Base-by-base conservation (phyloP, 345 rosid genomes). In the Firmiana major region DNA sequence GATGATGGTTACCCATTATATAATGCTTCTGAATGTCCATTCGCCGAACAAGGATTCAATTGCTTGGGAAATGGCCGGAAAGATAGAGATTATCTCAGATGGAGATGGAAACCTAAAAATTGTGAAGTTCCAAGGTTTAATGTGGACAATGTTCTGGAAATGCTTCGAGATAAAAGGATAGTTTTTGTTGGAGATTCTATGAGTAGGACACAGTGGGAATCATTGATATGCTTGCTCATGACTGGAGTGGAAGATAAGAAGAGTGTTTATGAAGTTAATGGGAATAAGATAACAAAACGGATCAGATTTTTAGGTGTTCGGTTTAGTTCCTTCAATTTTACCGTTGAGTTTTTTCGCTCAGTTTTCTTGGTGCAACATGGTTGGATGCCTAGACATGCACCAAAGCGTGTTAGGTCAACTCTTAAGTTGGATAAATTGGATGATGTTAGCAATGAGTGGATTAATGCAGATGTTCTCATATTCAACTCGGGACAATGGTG, bases 401-500 rank as follows among this genome's bases (percentile, higher is more conserved):
- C 98, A 5, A 90, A 81, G 81, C 88, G 98, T 83, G 96, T 94
- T 19, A 90, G 85, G 66, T 94, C 97, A 15, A 82, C 85, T 0
- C 91, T 94, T 26, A 88, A 79, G 75, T 84, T 92, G 86, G 97
- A 94, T 54, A 86, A 87, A 81, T 60, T 92, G 83, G 97, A 94
- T 86, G 91, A 86, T 64, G 88, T 89, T 75, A 92, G 92, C 88
- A 79, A 85, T 9, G 84, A 84, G 73, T 94, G 98, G 98, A 77
- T 84, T 69, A 80, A 88, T 36, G 90, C 97, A 2, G 98, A 94
- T 85, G 83, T 85, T 81, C 94, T 94, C 58, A 81, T 94, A 71
- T 94, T 94, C 87, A 94, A 94, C 79, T 86, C 96, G 0, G 98
- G 97, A 64, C 98, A 94, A 54, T 94, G 98, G 98, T 94, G 98